Evolutionary conservation across 2,329 filamentous ascomycete genomes (phyloP), one percentile per base, ranked within the genome.

Genomic region (Neonectria sp.): DNA sequence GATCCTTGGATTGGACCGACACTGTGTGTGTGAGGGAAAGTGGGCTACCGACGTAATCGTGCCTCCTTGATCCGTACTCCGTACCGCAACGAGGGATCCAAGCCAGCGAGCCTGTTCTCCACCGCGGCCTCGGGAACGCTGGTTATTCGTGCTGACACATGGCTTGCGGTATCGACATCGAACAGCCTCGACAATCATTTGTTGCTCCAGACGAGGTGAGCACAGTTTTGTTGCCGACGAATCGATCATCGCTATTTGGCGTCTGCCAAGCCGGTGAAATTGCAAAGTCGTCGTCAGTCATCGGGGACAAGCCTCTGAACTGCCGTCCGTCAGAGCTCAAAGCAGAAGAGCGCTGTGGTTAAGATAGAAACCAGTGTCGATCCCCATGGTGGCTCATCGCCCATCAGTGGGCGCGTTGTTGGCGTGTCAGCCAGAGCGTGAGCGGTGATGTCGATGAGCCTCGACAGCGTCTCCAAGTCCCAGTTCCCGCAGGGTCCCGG

Each of bases 281-380:
- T 60, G 33, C 24, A 31, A 61, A 53, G 57, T 21, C 37, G 57
- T 56, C 57, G 46, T 57, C 25, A 57, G 57, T 65, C 57, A 58
- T 57, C 63, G 52, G 57, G 12, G 52, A 60, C 63, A 65, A 65
- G 63, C 56, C 63, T 46, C 35, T 57, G 45, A 61, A 45, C 52
- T 45, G 52, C 63, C 57, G 63, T 57, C 56, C 61, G 51, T 63
- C 55, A 55, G 51, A 59, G 49, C 45, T 58, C 31, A 33, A 11
- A 33, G 37, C 37, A 40, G 8, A 40, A 40, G 43, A 55, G 52
- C 51, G 31, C 56, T 49, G 55, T 59, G 51, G 52, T 67, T 67
- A 61, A 69, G 63, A 62, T 56, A 61, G 65, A 70, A 68, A 69
- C 58, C n/a, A 15, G 53, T 35, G 73, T 67, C 71, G 69, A 74